Percentiles rank a stretch among this genome's conserved stretches.
Evolutionary conservation across 352 stramenopile genomes (phyloP).

Genomic region (Peronosclerospora sorghi): DNA sequence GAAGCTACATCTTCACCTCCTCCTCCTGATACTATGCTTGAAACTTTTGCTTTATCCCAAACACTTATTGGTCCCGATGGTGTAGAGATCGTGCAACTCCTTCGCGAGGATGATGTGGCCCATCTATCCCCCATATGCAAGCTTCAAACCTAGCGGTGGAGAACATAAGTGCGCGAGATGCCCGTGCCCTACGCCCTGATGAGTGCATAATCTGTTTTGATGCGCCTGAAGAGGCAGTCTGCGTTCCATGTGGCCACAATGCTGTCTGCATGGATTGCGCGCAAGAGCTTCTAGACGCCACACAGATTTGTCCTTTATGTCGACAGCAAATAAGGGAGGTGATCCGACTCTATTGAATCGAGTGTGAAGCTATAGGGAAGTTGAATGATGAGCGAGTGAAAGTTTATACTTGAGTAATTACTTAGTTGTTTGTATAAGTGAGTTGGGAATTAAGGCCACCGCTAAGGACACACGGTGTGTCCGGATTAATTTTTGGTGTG

Average conservation of each 20-base stretch:
- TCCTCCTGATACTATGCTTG: slow-evolving; percentile 25
- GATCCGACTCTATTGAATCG: slow-evolving; percentile 68
- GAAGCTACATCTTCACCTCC: slow-evolving; percentile 16
- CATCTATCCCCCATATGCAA: slow-evolving; percentile 4
- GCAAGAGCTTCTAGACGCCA: slow-evolving; percentile 48
- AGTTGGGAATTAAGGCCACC: no score
- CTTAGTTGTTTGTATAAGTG: no score
- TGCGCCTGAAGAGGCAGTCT: slow-evolving; percentile 55
- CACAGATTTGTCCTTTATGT: slow-evolving; percentile 61
- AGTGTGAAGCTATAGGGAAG: slow-evolving; percentile 27
- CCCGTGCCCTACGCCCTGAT: slow-evolving; percentile 6
- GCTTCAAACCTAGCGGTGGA: neutral
- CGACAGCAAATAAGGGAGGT: slow-evolving; percentile 62
- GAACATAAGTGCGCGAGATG: neutral
- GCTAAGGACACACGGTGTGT: no score
- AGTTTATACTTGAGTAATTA: no score
- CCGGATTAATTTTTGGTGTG: no score
- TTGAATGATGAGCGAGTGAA: no score
- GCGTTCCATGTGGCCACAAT: slow-evolving; percentile 78
- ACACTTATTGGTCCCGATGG: slow-evolving; percentile 48
- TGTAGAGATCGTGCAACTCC: slow-evolving; percentile 70
- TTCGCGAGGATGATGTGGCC: slow-evolving; percentile 18
- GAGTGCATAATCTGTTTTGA: slow-evolving; percentile 85
- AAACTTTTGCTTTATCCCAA: slow-evolving; percentile 28
- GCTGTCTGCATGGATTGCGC: slow-evolving; percentile 80